These are phyloP conservation scores for Syzygium malaccense DNA, from an alignment of 441 rosid species.

Conservation along the genomic window DNA sequence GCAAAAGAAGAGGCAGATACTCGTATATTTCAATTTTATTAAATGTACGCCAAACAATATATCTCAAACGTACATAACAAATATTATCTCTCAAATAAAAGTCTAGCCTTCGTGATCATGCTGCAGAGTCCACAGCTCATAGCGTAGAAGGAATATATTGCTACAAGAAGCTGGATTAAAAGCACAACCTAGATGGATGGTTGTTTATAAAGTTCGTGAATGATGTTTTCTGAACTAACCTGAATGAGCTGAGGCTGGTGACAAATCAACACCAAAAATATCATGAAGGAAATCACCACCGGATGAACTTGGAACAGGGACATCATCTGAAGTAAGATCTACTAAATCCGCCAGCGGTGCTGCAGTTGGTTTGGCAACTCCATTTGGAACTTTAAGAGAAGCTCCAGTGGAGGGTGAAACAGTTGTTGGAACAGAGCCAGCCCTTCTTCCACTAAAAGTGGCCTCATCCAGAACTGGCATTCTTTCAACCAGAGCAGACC, in stretches of 20 bases:
- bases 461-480: constrained; percentile 99
- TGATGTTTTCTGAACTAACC: constrained; percentile 43
- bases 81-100: neutral
- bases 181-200: neutral
- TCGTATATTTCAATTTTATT: neutral
- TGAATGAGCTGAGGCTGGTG: constrained; percentile 44
- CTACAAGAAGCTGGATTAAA: neutral
- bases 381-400: constrained; percentile 80
- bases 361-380: constrained; percentile 62
- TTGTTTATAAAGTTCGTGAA: neutral
- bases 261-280: constrained; percentile 74
- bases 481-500: constrained; percentile 92
- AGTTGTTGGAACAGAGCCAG: constrained; percentile 64
- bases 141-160: neutral
- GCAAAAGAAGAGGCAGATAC: neutral
- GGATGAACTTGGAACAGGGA: constrained; percentile 71
- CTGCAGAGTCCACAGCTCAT: neutral
- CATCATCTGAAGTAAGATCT: constrained; percentile 78
- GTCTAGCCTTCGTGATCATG: neutral
- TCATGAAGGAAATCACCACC: constrained; percentile 87
- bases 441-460: constrained; percentile 82
- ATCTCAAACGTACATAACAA: neutral
- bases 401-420: constrained; percentile 50
- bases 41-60: neutral
- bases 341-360: constrained; percentile 90